A percentile compares a stretch with the other conserved stretches of the same genome.
Evolutionary conservation across 2,329 filamentous ascomycete species (phyloP).

Genomic region (Cytospora schulzeri): DNA sequence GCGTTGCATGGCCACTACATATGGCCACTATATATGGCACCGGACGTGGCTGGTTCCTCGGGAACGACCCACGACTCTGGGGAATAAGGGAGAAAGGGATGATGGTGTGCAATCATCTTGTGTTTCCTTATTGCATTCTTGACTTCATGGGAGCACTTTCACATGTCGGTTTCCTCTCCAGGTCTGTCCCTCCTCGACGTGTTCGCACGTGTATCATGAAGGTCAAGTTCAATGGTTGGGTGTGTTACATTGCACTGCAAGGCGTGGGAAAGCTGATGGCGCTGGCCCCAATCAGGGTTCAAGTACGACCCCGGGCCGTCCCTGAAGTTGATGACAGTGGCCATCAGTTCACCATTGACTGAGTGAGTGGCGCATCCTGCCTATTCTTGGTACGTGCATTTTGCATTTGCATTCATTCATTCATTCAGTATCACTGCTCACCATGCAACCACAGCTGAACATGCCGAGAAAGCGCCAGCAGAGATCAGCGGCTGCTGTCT

Average conservation of each 20-base stretch:
- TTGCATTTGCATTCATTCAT: no score
- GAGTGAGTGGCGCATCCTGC: not conserved
- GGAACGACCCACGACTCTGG: not conserved
- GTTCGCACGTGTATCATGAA: not conserved
- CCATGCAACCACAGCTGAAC: not conserved
- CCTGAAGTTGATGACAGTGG: no score
- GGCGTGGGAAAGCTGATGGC: constrained; percentile 11
- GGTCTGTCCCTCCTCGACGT: not conserved
- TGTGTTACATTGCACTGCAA: constrained; percentile 11
- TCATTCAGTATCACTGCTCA: not conserved
- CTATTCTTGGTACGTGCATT: not conserved
- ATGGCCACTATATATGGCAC: not conserved
- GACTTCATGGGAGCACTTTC: constrained; percentile 1
- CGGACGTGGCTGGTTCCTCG: not conserved
- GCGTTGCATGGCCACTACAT: no score
- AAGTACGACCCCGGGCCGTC: constrained; percentile 8
- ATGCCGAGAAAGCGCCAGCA: not conserved
- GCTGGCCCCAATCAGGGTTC: constrained; percentile 14
- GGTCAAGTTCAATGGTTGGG: constrained; percentile 5
- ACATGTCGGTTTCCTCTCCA: constrained; percentile 6
- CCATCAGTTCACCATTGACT: not conserved
- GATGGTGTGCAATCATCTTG: not conserved
- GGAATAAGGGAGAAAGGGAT: constrained; percentile 4
- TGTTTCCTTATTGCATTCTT: constrained; percentile 3
- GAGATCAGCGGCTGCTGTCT: constrained; percentile 1